phyloP scores from a whole-genome alignment of 495 filamentous ascomycete genomes.

The Daldinia loculata region DNA sequence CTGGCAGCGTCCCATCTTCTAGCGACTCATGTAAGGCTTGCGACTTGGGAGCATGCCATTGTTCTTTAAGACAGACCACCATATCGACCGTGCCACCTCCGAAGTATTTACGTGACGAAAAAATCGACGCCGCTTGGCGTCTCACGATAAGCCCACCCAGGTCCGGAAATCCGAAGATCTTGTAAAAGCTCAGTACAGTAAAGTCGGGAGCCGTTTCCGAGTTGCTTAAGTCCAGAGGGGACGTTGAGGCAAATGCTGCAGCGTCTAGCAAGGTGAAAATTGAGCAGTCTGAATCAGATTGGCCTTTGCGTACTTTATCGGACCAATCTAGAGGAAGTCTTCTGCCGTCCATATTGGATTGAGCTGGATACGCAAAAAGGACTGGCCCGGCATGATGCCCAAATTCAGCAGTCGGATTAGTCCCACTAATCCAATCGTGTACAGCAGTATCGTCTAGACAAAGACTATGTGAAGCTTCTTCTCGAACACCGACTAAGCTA shows the following conservation, averaged over 20 bases:
- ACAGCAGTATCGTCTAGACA: conserved; percentile 79
- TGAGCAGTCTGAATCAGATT: conserved; percentile 13
- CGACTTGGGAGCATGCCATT: conserved; percentile 78
- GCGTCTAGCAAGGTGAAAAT: conserved; percentile 87
- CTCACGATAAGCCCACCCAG: conserved; percentile 87
- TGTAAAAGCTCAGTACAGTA: conserved; percentile 90
- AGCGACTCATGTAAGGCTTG: conserved; percentile 78
- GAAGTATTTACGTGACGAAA: conserved; percentile 78
- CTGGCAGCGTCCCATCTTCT: conserved; percentile 89
- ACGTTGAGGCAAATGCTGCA: conserved; percentile 81
- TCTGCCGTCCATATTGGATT: conserved; percentile 93
- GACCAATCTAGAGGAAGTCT: conserved; percentile 79
- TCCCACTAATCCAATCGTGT: conserved; percentile 67
- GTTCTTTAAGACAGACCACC: conserved; percentile 65
- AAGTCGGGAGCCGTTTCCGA: conserved; percentile 77
- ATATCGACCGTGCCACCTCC: conserved; percentile 96
- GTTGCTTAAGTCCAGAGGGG: conserved; percentile 75
- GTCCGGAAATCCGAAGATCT: conserved; percentile 96
- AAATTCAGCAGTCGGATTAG: conserved; percentile 28
- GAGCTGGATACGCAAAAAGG: conserved; percentile 86
- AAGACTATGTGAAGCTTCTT: conserved; percentile 67
- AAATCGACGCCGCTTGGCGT: conserved; percentile 69
- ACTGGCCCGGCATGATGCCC: conserved; percentile 34
- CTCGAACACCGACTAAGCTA: conserved; percentile 83
- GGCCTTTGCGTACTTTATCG: conserved; percentile 55